Conservation (phyloP, 2,329 filamentous ascomycete species). For the Colletotrichum acutatum region DNA sequence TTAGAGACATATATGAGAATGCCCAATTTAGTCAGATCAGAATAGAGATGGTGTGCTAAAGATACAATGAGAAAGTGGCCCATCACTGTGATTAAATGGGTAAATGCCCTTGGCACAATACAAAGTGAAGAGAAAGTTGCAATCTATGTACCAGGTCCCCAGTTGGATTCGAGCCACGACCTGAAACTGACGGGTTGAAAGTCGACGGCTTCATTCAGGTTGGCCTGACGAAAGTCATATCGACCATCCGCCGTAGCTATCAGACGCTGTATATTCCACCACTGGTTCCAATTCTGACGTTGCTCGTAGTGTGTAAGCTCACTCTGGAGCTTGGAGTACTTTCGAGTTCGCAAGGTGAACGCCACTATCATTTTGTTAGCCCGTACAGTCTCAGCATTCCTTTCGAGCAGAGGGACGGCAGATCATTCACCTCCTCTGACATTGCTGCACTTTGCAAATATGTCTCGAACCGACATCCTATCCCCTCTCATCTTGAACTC, state of each 20-base stretch:
- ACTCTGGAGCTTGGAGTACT: conserved; percentile 53
- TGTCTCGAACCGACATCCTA: conserved; percentile 67
- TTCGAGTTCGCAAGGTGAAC: conserved; percentile 51
- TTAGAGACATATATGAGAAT: not conserved
- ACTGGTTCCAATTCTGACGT: conserved; percentile 59
- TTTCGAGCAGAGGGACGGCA: not conserved
- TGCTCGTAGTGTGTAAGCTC: conserved; percentile 56
- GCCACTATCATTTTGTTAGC: conserved; percentile 44
- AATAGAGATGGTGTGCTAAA: not conserved
- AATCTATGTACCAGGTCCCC: conserved; percentile 45
- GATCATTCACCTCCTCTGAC: conserved; percentile 61
- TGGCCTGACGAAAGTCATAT: conserved; percentile 71
- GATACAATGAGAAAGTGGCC: not conserved
- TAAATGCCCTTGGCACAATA: not conserved
- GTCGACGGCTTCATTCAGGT: conserved; percentile 65
- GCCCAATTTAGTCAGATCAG: not conserved
- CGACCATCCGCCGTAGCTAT: conserved; percentile 75
- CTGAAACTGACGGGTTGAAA: conserved; percentile 62
- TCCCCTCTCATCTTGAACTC: conserved; percentile 79
- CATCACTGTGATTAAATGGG: not conserved
- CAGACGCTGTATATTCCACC: conserved; percentile 68
- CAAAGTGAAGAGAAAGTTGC: not conserved
- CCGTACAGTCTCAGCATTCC: not conserved
- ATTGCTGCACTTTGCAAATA: conserved; percentile 62
- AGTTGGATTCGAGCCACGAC: conserved; percentile 64